Evolutionary conservation across 768 basidiomycete species (phyloP), one percentile per base, ranked within the genome.

Genomic region (Neoboletus subvelutipes): DNA sequence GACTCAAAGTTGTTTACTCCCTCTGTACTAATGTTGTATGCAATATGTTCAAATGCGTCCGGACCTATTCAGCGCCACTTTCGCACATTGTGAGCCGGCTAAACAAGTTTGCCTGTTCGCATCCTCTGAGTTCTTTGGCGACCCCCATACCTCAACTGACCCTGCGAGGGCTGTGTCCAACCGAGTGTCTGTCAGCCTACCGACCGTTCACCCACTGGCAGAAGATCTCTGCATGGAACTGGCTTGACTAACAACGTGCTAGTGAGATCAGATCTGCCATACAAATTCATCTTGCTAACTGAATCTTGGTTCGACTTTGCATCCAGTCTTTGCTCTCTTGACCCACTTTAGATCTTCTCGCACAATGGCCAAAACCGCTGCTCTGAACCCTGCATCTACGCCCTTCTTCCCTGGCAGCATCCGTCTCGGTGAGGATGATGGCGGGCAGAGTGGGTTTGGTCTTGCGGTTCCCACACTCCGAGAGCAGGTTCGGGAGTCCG

Each of bases 301-400:
- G 12, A 61, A 37, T 42, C 52, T 50, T 55, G 45, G 40, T 39
- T 41, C 43, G 47, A 37, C 50, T 13, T 45, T 29, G 13, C 28
- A 45, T 54, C 20, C 45, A 64, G 66, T 67, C 68, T 42, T 67
- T 47, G 26, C 62, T 71, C 67, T 69, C 68, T 57, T 41, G 55
- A 34, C 56, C 28, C 42, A 40, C 50, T 41, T 36, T 48, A 52
- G 57, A 62, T 56, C 57, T 49, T 50, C 61, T 61, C 63, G 57
- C 62, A 76, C 73, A 69, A 88, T 90, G 86, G 85, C 87, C 60
- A 85, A 83, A 80, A 88, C 84, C 66, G 86, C 83, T 66, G 80
- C 87, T 57, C 77, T 92, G 65, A 91, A 92, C 73, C 89, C 90
- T 61, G 80, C 88, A 59, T 92, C 90, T 56, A 85, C 85, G 70